These are phyloP conservation scores for Lycium ferocissimum DNA, from an alignment of 257 asterid species.

Conservation along the genomic window DNA sequence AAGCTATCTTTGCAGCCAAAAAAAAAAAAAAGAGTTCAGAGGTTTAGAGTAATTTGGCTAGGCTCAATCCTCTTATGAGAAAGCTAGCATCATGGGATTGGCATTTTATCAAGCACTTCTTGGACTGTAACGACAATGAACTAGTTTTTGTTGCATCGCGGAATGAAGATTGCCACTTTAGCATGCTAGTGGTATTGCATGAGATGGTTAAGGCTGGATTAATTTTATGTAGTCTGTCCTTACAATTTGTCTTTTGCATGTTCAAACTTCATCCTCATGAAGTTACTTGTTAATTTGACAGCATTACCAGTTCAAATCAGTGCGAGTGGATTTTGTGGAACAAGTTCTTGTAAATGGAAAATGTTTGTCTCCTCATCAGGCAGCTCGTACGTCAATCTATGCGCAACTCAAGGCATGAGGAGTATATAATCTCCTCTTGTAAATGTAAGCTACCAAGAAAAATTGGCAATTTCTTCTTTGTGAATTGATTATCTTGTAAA, in stretches of 20 bases:
- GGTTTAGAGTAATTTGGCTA: no score
- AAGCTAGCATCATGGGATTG: no score
- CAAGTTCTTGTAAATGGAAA: constrained; percentile 92
- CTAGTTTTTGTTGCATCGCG: not conserved
- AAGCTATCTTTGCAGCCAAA: no score
- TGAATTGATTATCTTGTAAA: constrained; percentile 16
- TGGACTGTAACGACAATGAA: not conserved
- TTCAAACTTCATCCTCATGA: constrained; percentile 5
- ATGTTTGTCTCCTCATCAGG: constrained; percentile 53
- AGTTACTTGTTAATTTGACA: constrained; percentile 41
- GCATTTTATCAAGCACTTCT: not conserved
- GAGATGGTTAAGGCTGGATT: not conserved
- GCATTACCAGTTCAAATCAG: constrained; percentile 81
- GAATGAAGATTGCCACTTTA: constrained; percentile 1
- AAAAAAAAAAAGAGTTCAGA: no score
- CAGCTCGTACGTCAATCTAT: constrained; percentile 67
- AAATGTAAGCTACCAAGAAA: constrained; percentile 23
- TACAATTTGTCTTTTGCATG: not conserved
- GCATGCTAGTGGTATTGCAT: not conserved
- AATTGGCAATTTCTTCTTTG: not conserved
- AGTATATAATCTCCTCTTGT: constrained; percentile 9
- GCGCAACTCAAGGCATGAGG: constrained; percentile 71
- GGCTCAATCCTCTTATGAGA: no score
- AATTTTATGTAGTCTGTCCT: not conserved
- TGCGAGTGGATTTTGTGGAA: constrained; percentile 83